Base-by-base conservation (phyloP, 192 early-diverging fungal genomes). In the Coemansia sp. region DNA sequence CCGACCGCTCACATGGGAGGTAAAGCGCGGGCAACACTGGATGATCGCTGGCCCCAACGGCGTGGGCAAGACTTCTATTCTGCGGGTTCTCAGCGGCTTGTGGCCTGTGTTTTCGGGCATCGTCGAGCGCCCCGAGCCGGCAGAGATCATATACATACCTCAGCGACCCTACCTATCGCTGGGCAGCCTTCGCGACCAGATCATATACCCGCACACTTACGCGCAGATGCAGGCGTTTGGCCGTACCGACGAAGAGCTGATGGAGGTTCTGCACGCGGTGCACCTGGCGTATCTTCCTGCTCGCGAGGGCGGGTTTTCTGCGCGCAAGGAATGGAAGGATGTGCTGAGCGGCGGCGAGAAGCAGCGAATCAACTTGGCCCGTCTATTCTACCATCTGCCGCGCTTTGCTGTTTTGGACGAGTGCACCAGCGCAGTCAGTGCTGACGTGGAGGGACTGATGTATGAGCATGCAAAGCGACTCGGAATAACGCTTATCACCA, bases 41-140 rank as follows among this genome's bases (percentile, higher is more conserved):
- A 81, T 99, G 81, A 92, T 97, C 68, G 87, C 93, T 16, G 97
- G 95, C 7, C 95, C 97, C 60, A 99, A 97, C 76, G 96, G 97
- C 28, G 90, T 90, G 30, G 95, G 95, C 36, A 96, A 96, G 83
- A 89, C 89, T 14, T 92, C 93, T 34, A 76, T 99, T 63, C 92
- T 97, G 85, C 93, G 96, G 55, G 94, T 99, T 60, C 83, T 99
- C n/a, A 92, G 91, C 63, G 94, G 93, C 2, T 85, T 99, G 54
- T 99, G 96, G 97, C 94, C 96, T 18, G 90, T 90, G 20, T 96
- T 92, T 84, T 93, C 87, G 30, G 88, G 91, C 58, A 83, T 86
- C 2, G 85, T 92, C 55, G 87, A 88, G 61, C 87, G 83, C 34
- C 92, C 91, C 5, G 77, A 89, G 64, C 88, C 87, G 38, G 83